Base-by-base conservation (phyloP, 1,284 basidiomycete genomes). In the Ustilago lituana region DNA sequence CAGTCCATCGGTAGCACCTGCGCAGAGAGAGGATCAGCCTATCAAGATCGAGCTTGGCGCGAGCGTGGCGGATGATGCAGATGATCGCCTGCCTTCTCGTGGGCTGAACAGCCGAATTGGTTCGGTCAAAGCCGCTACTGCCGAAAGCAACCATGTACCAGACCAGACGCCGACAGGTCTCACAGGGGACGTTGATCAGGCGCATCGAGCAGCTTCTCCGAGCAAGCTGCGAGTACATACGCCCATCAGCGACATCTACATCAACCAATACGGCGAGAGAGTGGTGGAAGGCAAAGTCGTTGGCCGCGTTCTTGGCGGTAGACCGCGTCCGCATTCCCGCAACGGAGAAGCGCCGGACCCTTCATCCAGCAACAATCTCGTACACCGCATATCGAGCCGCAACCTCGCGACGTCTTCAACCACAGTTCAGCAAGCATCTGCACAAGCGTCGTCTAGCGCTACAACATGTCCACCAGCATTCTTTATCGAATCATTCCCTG, bases 401-500 rank as follows among this genome's bases (percentile, higher is more conserved):
- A 23, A 14, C 10, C 11, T 35, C 22, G 29, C 37, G 19, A 9
- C 5, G 11, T 5, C n/a, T 2, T 41, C 50, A 0, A 22, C 31
- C 1, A 26, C 41, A 0, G 4, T 47, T 24, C 14, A 20, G 1
- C 31, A 24, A 9, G 3, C 27, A 4, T 11, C 33, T 12, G 8
- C 17, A 23, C 22, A 29, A 10, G n/a, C 26, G 0, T n/a, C 37
- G 8, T 12, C 27, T 9, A 47, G 26, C 17, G 29, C 17, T 12
- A 26, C 45, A 14, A 39, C 54, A 4, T 65, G 47, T 17, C 56
- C 70, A 5, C 70, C 70, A 3, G 60, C 66, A 20, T 73, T 73
- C 55, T 75, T 75, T 24, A 53, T 63, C 29, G 56, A 75, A 20
- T 74, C 71, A 1, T 75, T 74, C 29, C 73, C 73, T n/a, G n/a